Base-by-base conservation (phyloP, 2,329 filamentous ascomycete genomes). In the Pestalotiopsis sp. region DNA sequence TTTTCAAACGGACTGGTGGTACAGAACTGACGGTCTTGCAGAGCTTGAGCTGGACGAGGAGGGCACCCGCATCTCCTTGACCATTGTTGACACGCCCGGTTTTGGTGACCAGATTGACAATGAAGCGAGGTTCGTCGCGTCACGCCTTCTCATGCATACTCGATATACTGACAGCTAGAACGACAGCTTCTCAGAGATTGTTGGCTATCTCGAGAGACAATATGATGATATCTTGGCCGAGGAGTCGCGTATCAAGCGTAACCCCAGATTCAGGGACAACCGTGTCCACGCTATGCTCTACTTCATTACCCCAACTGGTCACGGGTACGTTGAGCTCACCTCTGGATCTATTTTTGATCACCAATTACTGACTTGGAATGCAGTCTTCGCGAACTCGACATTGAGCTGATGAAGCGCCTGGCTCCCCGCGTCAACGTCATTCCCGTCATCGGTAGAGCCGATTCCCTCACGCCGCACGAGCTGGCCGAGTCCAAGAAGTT, bases 191-290 rank as follows among this genome's bases (percentile, higher is more conserved):
- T 92, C 92, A 77, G 96, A 98, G 84, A 99, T 99, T 78, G 95
- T 97, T 75, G 95, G 95, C 75, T 98, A 97, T 85, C 93, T 99
- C 78, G 96, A 99, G 88, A 91, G 95, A 85, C 95, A 99, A 90
- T 98, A 98, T 84, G 96, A 99, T 84, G 95, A 98, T 82, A 98
- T 99, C 87, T 90, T 99, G 77, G 95, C 96, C 72, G 95, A 98
- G 86, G 96, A 99, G 87, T 98, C 96, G 78, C 94, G 96, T 87
- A 99, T 99, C 88, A 99, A 99, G 93, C 96, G 96, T 94, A 99
- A 99, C 87, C 96, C 96, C 76, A 92, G 96, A 79, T 99, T 99
- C 92, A 92, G 96, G 80, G 96, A 99, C 86, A 98, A 99, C 86
- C 93, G 96, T 86, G 94, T 99, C 63, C 96, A 99, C 80, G 96